Percentiles rank a stretch among this genome's conserved stretches.
Evolutionary conservation across 2,329 filamentous ascomycete genomes (phyloP).

Genomic region (Sarocladium strictum): DNA sequence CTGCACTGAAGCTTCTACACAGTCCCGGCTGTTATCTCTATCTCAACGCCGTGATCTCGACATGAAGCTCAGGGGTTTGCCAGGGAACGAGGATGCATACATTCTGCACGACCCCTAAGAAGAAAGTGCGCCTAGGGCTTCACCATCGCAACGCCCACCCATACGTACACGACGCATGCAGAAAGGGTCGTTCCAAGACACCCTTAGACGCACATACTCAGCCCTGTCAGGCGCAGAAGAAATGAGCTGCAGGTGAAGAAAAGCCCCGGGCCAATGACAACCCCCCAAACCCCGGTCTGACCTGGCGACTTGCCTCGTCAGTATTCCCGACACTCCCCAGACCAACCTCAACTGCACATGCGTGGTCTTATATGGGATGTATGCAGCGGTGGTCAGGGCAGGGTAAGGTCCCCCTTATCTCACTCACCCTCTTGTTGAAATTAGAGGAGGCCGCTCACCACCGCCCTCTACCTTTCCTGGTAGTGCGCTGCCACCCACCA

Average conservation of each 20-base stretch:
- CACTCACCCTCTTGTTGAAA: neutral
- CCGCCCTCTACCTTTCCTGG: neutral
- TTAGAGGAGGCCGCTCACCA: neutral
- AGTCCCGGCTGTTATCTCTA: too few species aligned
- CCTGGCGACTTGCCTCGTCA: neutral
- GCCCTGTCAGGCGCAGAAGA: neutral
- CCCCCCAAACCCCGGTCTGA: neutral
- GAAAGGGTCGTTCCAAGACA: neutral
- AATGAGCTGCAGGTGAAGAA: neutral
- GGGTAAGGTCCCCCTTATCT: neutral
- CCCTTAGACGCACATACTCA: neutral
- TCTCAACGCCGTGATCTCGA: neutral
- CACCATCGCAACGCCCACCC: neutral
- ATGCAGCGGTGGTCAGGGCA: neutral
- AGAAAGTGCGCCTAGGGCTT: too few species aligned
- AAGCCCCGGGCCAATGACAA: neutral
- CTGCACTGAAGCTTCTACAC: too few species aligned
- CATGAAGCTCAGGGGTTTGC: neutral
- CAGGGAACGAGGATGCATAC: too few species aligned
- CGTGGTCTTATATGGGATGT: neutral
- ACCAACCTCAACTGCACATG: neutral
- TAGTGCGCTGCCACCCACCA: neutral
- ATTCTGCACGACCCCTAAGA: too few species aligned
- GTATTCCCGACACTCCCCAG: neutral
- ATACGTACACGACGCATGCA: neutral